phyloP scores from a whole-genome alignment of 2,329 filamentous ascomycete species.

The Septoria petroselini region DNA sequence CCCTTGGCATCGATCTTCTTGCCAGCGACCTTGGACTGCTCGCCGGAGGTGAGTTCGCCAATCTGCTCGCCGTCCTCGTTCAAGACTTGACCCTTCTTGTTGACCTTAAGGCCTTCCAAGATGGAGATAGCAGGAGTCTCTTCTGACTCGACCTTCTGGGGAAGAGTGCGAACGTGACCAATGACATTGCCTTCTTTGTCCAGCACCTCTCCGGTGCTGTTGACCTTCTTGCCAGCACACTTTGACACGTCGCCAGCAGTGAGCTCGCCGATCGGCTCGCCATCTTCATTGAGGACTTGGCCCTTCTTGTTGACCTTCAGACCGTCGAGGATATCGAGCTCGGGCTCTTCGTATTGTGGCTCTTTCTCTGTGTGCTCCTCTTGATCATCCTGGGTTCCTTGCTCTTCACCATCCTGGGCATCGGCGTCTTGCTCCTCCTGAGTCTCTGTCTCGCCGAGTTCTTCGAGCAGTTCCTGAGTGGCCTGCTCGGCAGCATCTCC shows the following conservation, averaged over 20 bases:
- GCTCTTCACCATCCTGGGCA: conserved; percentile 25
- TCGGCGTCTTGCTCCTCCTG: conserved; percentile 33
- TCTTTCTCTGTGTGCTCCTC: conserved; percentile 7
- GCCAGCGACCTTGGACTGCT: conserved; percentile 59
- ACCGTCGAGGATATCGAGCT: conserved; percentile 50
- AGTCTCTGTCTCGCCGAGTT: conserved; percentile 45
- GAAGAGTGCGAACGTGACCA: conserved; percentile 57
- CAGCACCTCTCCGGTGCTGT: conserved; percentile 62
- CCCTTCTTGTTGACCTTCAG: conserved; percentile 60
- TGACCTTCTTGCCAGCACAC: conserved; percentile 64
- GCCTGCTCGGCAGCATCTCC: conserved; percentile 52
- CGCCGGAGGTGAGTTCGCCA: conserved; percentile 55
- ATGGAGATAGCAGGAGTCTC: conserved; percentile 42
- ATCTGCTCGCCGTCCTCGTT: conserved; percentile 54
- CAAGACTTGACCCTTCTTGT: conserved; percentile 56
- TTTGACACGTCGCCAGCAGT: conserved; percentile 58
- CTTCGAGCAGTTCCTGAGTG: conserved; percentile 49
- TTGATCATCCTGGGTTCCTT: no score
- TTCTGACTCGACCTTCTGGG: conserved; percentile 40
- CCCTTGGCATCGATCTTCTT: conserved; percentile 63
- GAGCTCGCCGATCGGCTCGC: conserved; percentile 54
- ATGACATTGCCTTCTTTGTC: conserved; percentile 63
- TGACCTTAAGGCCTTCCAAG: conserved; percentile 55
- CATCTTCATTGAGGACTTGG: conserved; percentile 52
- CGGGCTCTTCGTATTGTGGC: conserved; percentile 35